Percentiles rank a stretch among this genome's conserved stretches.
phyloP scores from a whole-genome alignment of 441 rosid genomes.

The Populus trichocarpa region DNA sequence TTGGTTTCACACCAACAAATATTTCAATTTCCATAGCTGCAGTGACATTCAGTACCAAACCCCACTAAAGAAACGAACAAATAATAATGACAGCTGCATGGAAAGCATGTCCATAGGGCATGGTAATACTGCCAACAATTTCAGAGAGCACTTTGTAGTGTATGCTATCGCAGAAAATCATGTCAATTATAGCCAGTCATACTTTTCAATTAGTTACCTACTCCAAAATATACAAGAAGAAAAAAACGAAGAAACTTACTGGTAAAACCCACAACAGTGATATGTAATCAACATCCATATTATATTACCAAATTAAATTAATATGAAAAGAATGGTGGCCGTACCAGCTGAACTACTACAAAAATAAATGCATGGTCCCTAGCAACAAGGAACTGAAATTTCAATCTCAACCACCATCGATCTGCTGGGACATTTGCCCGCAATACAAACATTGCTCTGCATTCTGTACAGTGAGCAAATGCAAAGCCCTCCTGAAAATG shows the following conservation, averaged over 20 bases:
- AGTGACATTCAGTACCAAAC: not conserved
- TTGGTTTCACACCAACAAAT: not conserved
- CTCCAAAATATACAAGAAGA: constrained; percentile 6
- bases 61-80: not conserved
- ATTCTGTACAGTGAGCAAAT: constrained; percentile 99
- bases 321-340: constrained; percentile 10
- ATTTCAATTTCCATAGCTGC: not conserved
- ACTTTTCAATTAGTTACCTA: not conserved
- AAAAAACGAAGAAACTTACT: not conserved
- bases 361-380: constrained; percentile 95
- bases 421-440: constrained; percentile 97
- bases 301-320: not conserved
- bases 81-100: not conserved
- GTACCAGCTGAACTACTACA: constrained; percentile 93
- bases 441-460: constrained; percentile 87
- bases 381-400: constrained; percentile 96
- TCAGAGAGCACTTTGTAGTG: not conserved
- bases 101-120: not conserved
- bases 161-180: not conserved
- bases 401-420: constrained; percentile 99
- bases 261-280: not conserved
- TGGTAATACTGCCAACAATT: not conserved
- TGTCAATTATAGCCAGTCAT: not conserved
- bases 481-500: constrained; percentile 96
- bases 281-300: constrained; percentile 7